These are phyloP conservation scores for Mucor plumbeus DNA, from an alignment of 371 early-diverging fungal genomes.

Conservation along the genomic window DNA sequence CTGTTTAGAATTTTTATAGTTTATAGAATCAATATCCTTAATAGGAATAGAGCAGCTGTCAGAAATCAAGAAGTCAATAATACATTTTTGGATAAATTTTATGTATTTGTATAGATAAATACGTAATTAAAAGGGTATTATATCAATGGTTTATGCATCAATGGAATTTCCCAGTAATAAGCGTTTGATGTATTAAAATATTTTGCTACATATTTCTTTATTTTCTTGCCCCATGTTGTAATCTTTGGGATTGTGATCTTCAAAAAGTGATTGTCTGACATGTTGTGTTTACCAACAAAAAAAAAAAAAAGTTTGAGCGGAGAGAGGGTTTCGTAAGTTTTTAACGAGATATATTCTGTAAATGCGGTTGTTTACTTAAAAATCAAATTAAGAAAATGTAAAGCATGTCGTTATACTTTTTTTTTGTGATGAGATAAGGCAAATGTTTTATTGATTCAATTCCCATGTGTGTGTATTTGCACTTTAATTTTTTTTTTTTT, in stretches of 20 bases:
- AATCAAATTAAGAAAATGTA: not conserved
- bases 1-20: not conserved
- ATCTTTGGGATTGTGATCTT: not conserved
- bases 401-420: not conserved
- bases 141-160: too few relatives aligned
- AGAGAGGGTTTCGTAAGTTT: not conserved
- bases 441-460: not conserved
- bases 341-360: not conserved
- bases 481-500: not conserved
- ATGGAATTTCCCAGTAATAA: too few relatives aligned
- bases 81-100: not conserved
- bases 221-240: not conserved
- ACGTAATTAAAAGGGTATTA: too few relatives aligned
- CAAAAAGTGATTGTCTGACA: not conserved
- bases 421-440: not conserved
- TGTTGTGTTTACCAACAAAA: not conserved
- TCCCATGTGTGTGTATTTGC: not conserved
- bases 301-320: not conserved
- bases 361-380: not conserved
- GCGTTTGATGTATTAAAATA: too few relatives aligned
- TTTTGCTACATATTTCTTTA: too few relatives aligned
- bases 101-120: not conserved
- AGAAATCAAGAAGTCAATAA: not conserved
- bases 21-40: not conserved
- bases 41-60: not conserved